phyloP scores from a whole-genome alignment of 164 flowering plant species.

The Sedum album region DNA sequence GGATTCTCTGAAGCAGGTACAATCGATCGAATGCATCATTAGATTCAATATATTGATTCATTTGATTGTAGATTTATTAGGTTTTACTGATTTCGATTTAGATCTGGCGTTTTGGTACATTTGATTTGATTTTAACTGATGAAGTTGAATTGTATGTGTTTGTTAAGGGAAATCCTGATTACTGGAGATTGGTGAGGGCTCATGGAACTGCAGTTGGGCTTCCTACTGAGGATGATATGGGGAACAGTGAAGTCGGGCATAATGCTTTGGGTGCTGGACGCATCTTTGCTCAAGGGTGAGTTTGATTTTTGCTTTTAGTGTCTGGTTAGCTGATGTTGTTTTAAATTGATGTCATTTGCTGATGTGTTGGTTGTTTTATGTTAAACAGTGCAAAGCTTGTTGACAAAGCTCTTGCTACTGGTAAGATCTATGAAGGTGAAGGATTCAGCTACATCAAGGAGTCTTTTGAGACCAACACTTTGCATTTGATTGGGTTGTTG shows the following conservation, averaged over 20 bases:
- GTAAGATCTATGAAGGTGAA: constrained; percentile 48
- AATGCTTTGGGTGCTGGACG: background rate
- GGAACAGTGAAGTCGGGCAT: background rate
- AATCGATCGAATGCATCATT: too few species aligned
- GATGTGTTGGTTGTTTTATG: background rate
- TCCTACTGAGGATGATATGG: background rate
- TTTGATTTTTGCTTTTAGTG: background rate
- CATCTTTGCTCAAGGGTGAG: background rate
- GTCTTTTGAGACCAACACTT: background rate
- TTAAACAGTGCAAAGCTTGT: background rate
- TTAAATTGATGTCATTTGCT: background rate
- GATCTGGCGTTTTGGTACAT: too few species aligned
- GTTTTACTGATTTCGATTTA: background rate
- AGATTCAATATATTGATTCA: too few species aligned
- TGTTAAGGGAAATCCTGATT: background rate
- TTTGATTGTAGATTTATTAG: too few species aligned
- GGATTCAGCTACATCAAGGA: background rate
- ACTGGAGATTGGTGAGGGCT: constrained; percentile 47
- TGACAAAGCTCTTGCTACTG: constrained; percentile 44
- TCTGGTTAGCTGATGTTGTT: background rate
- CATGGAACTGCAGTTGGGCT: constrained; percentile 21
- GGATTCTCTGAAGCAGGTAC: constrained; percentile 23
- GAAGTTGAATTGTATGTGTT: background rate
- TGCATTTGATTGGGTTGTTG: constrained; percentile 89
- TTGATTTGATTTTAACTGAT: background rate